Evolutionary conservation across 352 stramenopile species (phyloP), one percentile per base, ranked within the genome.

Genomic region (Globisporangium middletonii): DNA sequence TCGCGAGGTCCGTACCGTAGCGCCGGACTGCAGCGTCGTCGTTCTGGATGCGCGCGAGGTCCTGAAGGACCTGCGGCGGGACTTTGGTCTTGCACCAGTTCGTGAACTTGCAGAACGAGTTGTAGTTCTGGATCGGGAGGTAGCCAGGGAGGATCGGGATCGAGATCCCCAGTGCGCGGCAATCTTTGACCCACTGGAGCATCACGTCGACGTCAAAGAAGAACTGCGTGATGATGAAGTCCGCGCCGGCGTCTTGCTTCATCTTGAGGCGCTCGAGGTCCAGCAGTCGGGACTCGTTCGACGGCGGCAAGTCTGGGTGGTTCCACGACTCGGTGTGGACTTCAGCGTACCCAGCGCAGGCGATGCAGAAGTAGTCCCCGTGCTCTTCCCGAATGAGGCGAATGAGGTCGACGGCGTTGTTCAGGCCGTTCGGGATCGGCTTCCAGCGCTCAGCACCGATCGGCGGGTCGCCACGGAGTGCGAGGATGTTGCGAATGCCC

Each of bases 161-260:
- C 13, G 81, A 80, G 60, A 99, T 99, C 53, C 95, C 97, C 42
- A 77, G 71, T 37, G 77, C 72, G 55, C 91, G 79, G 68, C 88
- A 97, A 63, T 98, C 92, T n/a, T 94, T 73, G 43, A 99, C 89
- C 79, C 98, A 99, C 55, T 86, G 79, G 45, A 96, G 79, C 81
- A 98, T 98, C 47, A 98, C 96, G 64, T 97, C 88, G 30, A 93
- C 84, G 68, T 99, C 97, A 65, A 99, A 99, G 74, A 99, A 99
- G 89, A 99, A 99, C 87, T 99, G 97, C n/a, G 96, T 99, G 70
- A 99, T 98, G 69, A 99, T 97, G 30, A 99, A 97, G 65, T 99
- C 95, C 30, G 94, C 96, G 47, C 97, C 97, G 44, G 96, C 96
- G 70, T 99, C 97, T 60, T 91, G 79, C 63, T 98, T 99, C 35